These are phyloP conservation scores for Paecilomyces niveus DNA, from an alignment of 2,329 filamentous ascomycete genomes.

Conservation along the genomic window DNA sequence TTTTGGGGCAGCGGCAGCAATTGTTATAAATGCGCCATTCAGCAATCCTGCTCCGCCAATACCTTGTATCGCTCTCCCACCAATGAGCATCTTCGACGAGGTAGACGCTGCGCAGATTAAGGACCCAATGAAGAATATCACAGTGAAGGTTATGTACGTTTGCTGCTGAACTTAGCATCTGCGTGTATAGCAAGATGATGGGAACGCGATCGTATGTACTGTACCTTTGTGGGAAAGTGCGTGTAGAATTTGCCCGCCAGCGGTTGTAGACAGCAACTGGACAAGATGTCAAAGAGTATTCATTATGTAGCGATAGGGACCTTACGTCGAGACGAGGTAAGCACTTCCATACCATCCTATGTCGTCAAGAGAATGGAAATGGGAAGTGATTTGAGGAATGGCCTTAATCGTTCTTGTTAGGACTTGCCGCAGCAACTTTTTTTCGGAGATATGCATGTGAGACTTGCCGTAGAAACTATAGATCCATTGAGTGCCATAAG, in stretches of 20 bases:
- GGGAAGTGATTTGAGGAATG: neutral
- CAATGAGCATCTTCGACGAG: slow-evolving; percentile 14
- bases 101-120: slow-evolving; percentile 15
- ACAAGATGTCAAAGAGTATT: neutral
- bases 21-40: slow-evolving; percentile 13
- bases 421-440: too few relatives aligned
- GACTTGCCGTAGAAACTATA: neutral
- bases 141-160: slow-evolving; percentile 14
- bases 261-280: slow-evolving; percentile 44
- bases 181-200: neutral
- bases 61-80: slow-evolving; percentile 15
- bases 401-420: neutral
- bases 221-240: slow-evolving; percentile 20
- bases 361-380: neutral
- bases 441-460: neutral
- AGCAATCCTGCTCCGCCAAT: slow-evolving; percentile 11
- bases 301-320: neutral
- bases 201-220: neutral
- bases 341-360: neutral
- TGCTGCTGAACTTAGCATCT: slow-evolving; percentile 15
- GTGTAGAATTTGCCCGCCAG: slow-evolving; percentile 48
- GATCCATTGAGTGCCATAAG: neutral
- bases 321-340: neutral
- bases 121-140: slow-evolving; percentile 18
- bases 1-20: slow-evolving; percentile 8